Conservation (phyloP, 176 grass and related monocot genomes). For the Coix lacrymajobi region DNA sequence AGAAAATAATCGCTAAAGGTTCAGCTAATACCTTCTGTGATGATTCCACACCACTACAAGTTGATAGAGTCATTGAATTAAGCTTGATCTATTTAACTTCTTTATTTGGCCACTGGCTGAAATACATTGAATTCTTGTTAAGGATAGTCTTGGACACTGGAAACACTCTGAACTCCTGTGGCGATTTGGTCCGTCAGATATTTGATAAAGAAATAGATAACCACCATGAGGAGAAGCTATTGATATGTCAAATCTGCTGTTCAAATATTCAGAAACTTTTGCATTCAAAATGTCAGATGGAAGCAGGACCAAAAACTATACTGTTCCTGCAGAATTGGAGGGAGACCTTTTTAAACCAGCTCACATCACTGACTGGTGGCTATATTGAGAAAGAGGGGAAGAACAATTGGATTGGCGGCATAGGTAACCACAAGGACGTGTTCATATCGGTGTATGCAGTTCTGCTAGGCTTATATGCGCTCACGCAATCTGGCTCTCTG, state of each 20-base stretch:
- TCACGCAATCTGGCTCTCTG: conserved; percentile 22
- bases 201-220: conserved; percentile 99
- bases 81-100: conserved; percentile 82
- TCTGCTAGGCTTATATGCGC: conserved; percentile 69
- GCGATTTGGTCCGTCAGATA: conserved; percentile 84
- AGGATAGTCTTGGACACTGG: conserved; percentile 54
- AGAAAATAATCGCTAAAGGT: conserved; percentile 54
- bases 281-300: conserved; percentile 34
- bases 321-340: conserved; percentile 58
- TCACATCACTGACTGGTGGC: conserved; percentile 49
- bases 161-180: conserved; percentile 46
- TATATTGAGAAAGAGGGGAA: conserved; percentile 59
- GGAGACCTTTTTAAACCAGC: conserved; percentile 47
- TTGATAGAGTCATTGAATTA: conserved; percentile 84
- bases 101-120: conserved; percentile 65
- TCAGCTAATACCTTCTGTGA: conserved; percentile 43
- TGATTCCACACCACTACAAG: conserved; percentile 69
- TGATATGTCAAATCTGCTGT: conserved; percentile 93
- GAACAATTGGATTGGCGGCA: conserved; percentile 81
- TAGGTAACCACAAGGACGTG: conserved; percentile 92
- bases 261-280: conserved; percentile 68
- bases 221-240: conserved; percentile 90
- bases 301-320: conserved; percentile 21
- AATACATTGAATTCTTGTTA: conserved; percentile 66
- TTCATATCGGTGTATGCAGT: conserved; percentile 72